phyloP scores from a whole-genome alignment of 495 filamentous ascomycete genomes.

The Xylaria acuta region DNA sequence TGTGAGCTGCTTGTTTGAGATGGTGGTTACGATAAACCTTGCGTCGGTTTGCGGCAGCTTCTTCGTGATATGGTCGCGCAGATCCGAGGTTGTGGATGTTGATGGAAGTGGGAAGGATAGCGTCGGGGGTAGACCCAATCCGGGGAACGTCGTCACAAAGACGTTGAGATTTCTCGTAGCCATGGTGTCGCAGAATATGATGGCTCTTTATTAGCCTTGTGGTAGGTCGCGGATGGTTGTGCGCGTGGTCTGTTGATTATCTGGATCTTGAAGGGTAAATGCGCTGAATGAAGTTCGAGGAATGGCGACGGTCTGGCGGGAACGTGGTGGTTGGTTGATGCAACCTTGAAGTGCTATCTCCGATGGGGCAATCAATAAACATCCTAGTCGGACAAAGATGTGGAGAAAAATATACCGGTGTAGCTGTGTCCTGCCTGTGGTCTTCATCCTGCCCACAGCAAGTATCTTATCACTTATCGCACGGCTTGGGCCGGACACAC shows the following conservation, averaged over 20 bases:
- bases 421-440: not conserved
- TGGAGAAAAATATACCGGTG: not conserved
- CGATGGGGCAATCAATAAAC: not conserved
- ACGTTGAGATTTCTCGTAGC: constrained; percentile 70
- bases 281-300: not conserved
- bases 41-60: constrained; percentile 65
- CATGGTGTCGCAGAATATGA: constrained; percentile 39
- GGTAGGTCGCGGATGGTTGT: not conserved
- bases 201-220: not conserved
- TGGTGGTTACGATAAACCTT: constrained; percentile 79
- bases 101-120: constrained; percentile 72
- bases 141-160: constrained; percentile 80
- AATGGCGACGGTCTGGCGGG: not conserved
- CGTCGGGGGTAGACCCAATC: constrained; percentile 79
- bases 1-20: constrained; percentile 73
- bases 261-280: not conserved
- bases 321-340: not conserved
- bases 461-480: not conserved
- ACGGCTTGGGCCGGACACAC: not conserved
- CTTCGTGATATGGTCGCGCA: constrained; percentile 65
- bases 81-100: constrained; percentile 68
- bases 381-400: not conserved
- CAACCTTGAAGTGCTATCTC: not conserved
- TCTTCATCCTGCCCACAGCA: not conserved
- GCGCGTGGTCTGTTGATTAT: not conserved